Base-by-base conservation (phyloP, 441 rosid species). In the Mallotus repandus region DNA sequence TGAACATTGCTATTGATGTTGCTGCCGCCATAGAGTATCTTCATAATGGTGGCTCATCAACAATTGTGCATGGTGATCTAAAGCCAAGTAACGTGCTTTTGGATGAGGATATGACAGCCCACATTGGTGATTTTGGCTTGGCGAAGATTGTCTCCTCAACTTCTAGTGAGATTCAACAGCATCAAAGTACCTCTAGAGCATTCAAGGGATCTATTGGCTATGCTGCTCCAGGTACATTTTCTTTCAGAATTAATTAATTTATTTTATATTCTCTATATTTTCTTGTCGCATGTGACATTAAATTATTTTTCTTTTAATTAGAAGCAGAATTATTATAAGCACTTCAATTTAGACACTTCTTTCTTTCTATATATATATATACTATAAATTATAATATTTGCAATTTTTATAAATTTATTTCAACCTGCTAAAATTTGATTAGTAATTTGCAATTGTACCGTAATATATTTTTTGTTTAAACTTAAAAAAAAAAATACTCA, bases 61-160 rank as follows among this genome's bases (percentile, higher is more conserved):
- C 69, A 9, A 50, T 72, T 41, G 21, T 72, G 35, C 76, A 73
- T 32, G 46, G 64, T 13, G 76, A 73, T 63, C 43, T 43, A 43
- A 43, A 43, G 46, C 46, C 46, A 43, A 75, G 66, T 35, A 43
- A 43, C 9, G 66, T 72, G 19, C 66, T 76, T 18, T 60, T 78
- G 15, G 81, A 69, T 1, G 52, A 5, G 21, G 63, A 81, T 15
- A 15, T 70, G 65, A 54, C 72, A 2, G 76, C 71, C 12, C 49
- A 43, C n/a, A 41, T 63, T 63, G 66, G 66, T 2, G 69, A 65
- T 65, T 65, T 65, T 22, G 55, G 32, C 7, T 41, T 63, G 25
- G 66, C 66, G 7, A n/a, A 38, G 19, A 63, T 63, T 63, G 45
- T 38, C 49, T 63, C 66, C 13, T 15, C 55, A 52, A 61, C 18